Conservation (phyloP, 257 asterid species). For the Knoxia roxburghii region DNA sequence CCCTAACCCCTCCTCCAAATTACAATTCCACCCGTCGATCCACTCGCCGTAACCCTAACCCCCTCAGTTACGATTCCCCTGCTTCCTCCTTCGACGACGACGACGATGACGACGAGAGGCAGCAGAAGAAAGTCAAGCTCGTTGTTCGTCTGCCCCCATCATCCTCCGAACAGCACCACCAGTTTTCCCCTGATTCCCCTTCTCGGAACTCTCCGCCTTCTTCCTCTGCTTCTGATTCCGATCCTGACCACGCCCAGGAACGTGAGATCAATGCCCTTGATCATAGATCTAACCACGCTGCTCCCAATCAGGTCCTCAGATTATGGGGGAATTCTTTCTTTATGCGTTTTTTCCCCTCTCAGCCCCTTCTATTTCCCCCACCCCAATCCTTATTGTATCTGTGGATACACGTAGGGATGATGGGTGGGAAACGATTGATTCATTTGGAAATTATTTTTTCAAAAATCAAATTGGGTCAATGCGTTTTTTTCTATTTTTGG, state of each 20-base stretch:
- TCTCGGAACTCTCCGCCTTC: conserved; percentile 6
- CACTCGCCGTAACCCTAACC: conserved; percentile 17
- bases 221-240: conserved; percentile 30
- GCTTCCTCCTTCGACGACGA: conserved; percentile 30
- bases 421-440: neutral
- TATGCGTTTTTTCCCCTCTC: neutral
- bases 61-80: conserved; percentile 29
- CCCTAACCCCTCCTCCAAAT: conserved; percentile 31
- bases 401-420: neutral
- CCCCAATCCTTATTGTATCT: neutral
- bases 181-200: conserved; percentile 20
- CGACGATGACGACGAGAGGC: conserved; percentile 81
- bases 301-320: conserved; percentile 43
- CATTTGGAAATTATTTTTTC: conserved; percentile 14
- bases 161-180: conserved; percentile 20
- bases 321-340: neutral
- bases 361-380: too few species aligned
- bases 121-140: conserved; percentile 84
- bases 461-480: conserved; percentile 13
- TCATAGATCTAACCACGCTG: conserved; percentile 66
- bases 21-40: conserved; percentile 49
- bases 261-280: conserved; percentile 50
- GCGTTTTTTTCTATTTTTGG: conserved; percentile 39
- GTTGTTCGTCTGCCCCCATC: conserved; percentile 74
- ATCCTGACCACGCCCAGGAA: conserved; percentile 30